Percentiles rank a stretch among this genome's conserved stretches.
These are phyloP conservation scores for Glycine tomentella DNA, from an alignment of 306 rosid species.

Conservation along the genomic window DNA sequence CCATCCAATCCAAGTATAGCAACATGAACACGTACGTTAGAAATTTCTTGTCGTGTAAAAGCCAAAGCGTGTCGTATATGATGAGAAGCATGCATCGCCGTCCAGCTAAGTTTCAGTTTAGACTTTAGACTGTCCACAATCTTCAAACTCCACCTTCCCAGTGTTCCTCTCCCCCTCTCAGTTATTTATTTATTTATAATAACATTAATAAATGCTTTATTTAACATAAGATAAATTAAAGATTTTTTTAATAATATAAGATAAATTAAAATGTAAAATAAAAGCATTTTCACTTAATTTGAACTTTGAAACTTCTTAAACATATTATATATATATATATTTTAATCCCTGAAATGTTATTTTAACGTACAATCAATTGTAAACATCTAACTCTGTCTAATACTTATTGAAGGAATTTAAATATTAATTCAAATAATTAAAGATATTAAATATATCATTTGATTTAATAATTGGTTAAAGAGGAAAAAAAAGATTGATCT, in stretches of 20 bases:
- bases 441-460: neutral
- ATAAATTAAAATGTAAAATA: neutral
- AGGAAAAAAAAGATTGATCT: neutral
- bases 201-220: no score
- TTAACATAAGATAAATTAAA: neutral
- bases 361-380: no score
- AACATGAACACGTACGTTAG: neutral
- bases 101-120: no score
- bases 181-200: neutral
- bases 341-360: no score
- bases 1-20: neutral
- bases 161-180: no score
- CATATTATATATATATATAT: no score
- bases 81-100: neutral
- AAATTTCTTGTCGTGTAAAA: slow-evolving; percentile 58
- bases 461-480: neutral
- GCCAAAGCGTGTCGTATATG: slow-evolving; percentile 63
- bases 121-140: neutral
- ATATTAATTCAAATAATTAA: no score
- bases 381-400: no score
- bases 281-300: neutral
- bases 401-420: neutral
- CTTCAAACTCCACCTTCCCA: neutral
- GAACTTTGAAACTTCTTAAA: neutral
- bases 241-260: neutral